These are phyloP conservation scores for Saccharomycopsis sp. DNA, from an alignment of 805 yeast species.

Conservation along the genomic window DNA sequence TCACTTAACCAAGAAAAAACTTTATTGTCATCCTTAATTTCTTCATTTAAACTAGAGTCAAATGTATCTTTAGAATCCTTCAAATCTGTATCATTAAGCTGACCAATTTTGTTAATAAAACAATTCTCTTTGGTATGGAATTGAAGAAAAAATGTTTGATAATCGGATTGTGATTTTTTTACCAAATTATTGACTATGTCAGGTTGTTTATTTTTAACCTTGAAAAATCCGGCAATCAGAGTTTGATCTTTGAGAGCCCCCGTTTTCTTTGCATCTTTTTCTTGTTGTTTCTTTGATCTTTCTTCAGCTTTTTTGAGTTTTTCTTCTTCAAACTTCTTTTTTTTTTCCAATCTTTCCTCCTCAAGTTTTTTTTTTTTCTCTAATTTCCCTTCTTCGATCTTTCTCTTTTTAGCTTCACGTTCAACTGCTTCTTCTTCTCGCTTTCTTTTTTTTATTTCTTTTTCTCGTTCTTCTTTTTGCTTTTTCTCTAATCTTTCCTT, in stretches of 20 bases:
- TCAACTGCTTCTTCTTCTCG: slow-evolving; percentile 4
- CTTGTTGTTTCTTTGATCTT: not conserved
- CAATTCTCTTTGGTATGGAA: slow-evolving; percentile 6
- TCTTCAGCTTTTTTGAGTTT: slow-evolving; percentile 5
- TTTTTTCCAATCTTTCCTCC: slow-evolving; percentile 3
- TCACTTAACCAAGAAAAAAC: not conserved
- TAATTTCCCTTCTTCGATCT: slow-evolving; percentile 13
- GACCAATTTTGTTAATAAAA: not conserved
- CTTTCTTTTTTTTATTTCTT: slow-evolving; percentile 2
- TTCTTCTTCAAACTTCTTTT: slow-evolving; percentile 3
- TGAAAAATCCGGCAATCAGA: too few relatives aligned
- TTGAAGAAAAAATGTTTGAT: slow-evolving; percentile 9
- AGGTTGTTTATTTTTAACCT: too few relatives aligned
- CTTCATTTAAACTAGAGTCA: slow-evolving; percentile 1
- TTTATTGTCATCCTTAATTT: not conserved
- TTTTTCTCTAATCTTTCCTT: not conserved
- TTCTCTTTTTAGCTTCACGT: slow-evolving; percentile 9
- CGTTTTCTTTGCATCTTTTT: not conserved
- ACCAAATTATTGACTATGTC: not conserved
- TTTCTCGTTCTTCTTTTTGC: slow-evolving; percentile 7
- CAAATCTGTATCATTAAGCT: not conserved
- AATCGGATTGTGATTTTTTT: slow-evolving; percentile 8
- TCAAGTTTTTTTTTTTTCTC: slow-evolving; percentile 9
- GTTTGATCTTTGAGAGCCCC: too few relatives aligned
- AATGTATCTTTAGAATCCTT: not conserved